Base-by-base conservation (phyloP, 495 filamentous ascomycete genomes). In the Acidomyces sp. region DNA sequence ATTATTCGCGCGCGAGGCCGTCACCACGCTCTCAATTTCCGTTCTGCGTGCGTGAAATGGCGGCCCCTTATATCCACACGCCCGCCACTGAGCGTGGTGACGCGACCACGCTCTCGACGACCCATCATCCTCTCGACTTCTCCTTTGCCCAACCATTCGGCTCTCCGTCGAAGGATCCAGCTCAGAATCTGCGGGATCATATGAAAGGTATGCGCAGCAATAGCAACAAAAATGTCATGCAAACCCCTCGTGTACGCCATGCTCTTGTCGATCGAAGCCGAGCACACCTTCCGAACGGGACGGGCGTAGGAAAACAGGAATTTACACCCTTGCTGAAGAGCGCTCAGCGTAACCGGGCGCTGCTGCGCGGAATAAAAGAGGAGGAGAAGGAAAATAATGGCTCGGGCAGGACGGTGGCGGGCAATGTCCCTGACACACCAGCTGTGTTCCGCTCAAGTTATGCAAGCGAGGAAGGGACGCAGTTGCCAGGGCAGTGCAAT, bases 251-350 rank as follows among this genome's bases (percentile, higher is more conserved):
- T 44, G 62, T 70, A 57, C 65, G 68, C 36, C 63, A 75, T 23
- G 76, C 80, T 38, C 72, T 92, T 28, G 73, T 68, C 33, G 73
- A 80, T 55, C 69, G 71, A 46, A n/a, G n/a, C n/a, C n/a, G n/a
- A n/a, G n/a, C n/a, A n/a, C 68, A 69, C 49, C 82, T 86, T 21
- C 33, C 37, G 9, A 64, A 70, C 53, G 78, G 62, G 19, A 59
- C 73, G 1, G 71, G 65, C 11, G n/a, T n/a, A n/a, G 78, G 75
- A 36, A 73, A 71, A 33, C 42, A 46, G 16, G 92, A 97, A 46
- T 97, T 97, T 55, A 97, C 90, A 2, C 90, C 90, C 0, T 61
- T 97, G 39, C 73, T 97, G 56, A 88, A 85, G 63, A 93, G 81
- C 42, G 86, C 85, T 11, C 83, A 84, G 13, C 76, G 75, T 39